phyloP scores from a whole-genome alignment of 768 basidiomycete genomes.

The Rhodocollybia butyracea region DNA sequence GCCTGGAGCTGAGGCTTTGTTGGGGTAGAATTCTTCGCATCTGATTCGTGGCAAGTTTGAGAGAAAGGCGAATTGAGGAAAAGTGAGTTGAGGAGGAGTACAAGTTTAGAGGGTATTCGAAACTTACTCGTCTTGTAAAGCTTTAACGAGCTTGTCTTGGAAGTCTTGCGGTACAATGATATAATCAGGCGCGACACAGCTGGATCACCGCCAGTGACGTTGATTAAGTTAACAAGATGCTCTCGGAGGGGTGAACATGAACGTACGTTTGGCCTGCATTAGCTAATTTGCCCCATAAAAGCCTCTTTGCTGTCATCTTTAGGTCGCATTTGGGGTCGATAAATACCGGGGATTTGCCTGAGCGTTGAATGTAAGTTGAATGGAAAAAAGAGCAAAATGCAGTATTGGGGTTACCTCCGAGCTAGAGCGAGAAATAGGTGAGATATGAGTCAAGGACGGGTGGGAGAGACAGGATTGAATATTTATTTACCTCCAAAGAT shows the following conservation, averaged over 20 bases:
- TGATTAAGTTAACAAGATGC: no score
- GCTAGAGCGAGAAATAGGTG: constrained; percentile 27
- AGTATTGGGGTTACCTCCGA: constrained; percentile 33
- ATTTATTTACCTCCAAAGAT: constrained; percentile 48
- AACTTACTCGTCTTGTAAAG: constrained; percentile 10
- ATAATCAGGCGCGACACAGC: constrained; percentile 58
- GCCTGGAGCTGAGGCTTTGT: constrained; percentile 41
- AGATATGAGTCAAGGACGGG: background rate
- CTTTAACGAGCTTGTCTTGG: constrained; percentile 13
- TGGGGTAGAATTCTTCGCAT: constrained; percentile 49
- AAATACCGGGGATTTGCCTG: constrained; percentile 40
- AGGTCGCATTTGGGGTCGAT: constrained; percentile 43
- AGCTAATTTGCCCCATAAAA: constrained; percentile 62
- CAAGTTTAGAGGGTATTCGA: constrained; percentile 37
- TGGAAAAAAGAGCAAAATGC: background rate
- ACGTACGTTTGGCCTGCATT: constrained; percentile 75
- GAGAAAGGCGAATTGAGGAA: no score
- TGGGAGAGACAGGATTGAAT: background rate
- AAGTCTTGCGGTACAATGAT: constrained; percentile 24
- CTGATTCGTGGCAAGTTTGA: constrained; percentile 46
- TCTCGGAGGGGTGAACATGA: no score
- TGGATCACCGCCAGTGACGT: no score
- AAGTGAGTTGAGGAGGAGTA: no score
- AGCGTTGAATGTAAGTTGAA: background rate
- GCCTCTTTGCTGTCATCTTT: constrained; percentile 55